Evolutionary conservation across 495 filamentous ascomycete genomes (phyloP), one percentile per base, ranked within the genome.

Genomic region (Aspergillus heteromorphus): DNA sequence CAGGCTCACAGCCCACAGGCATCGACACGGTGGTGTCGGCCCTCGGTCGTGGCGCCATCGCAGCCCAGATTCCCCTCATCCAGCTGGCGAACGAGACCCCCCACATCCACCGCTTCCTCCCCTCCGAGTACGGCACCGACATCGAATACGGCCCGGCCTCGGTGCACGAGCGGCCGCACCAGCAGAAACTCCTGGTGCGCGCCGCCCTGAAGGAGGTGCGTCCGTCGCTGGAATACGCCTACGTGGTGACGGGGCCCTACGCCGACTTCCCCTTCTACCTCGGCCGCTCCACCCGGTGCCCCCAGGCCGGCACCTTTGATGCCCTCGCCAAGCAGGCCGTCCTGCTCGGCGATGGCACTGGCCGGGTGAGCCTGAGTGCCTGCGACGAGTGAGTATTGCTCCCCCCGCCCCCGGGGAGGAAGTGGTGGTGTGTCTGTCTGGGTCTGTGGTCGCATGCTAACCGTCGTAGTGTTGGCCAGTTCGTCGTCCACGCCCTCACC

Each of bases 111-210:
- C 82, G 82, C 72, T 88, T 89, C 69, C 77, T 87, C 56, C 85
- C 86, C 4, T 86, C 82, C 17, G 86, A 89, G 62, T 89, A 85
- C 60, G 86, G 87, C 53, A 90, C 87, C 0, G 87, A 89, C 53
- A 84, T 89, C 56, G 84, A 85, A 62, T 85, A 88, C 59, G 69
- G 76, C 17, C 71, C 79, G 8, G 71, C 75, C 31, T 86, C 83
- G 49, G 76, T 74, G 19, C 45, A 67, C 29, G 87, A 88, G 67
- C 80, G 78, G 60, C 84, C 87, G 0, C 87, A 90, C 56, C 86
- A 88, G 66, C 68, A 77, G 59, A 89, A 90, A 65, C 76, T 88
- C 40, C 79, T 78, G 40, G 82, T 88, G 34, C 75, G 87, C 30
- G 79, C 76, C 20, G 79, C 79, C 42, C 73, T 87, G 10, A 75